Base-by-base conservation (phyloP, 169 alveolate species). In the Blepharisma undulans region DNA sequence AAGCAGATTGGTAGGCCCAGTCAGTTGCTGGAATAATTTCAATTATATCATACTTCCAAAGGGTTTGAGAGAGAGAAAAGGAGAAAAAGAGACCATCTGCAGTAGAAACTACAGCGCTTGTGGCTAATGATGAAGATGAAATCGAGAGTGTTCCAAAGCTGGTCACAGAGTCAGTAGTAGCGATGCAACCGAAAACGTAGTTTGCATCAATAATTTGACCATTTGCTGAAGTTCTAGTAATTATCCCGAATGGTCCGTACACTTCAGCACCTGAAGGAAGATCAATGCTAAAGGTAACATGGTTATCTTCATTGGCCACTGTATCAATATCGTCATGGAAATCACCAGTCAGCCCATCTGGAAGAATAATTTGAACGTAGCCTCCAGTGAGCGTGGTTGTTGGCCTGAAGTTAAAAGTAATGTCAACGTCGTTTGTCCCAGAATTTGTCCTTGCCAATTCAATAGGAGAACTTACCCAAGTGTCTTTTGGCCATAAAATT, bases 191-290 rank as follows among this genome's bases (percentile, higher is more conserved):
- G 66, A 86, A 86, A 36, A 21, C 34, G 60, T 86, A 25, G 84
- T 86, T 86, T 22, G 36, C 66, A 86, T 86, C 91, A 22, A 71
- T 21, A 22, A 86, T 72, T 72, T 86, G 84, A 19, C 91, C 91
- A 8, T 22, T 14, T 3, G 84, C 14, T 12, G 80, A 27, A 10
- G 27, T 22, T 34, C 91, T 86, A 3, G 91, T 86, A 72, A 66
- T 1, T 16, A 86, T 86, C 1, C 72, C 72, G 27, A 86, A 86
- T 61, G 91, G 91, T 12, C 91, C 91, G 71, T 86, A 86, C 8
- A 36, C 36, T 0, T 66, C 91, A 29, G 91, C 27, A 7, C 72
- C 22, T 21, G 48, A 60, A 29, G 91, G 91, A 12, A 86, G 29
- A 21, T 7, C 32, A 27, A 86, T n/a, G 18, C 21, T 0, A 18